These are phyloP conservation scores for Eucalyptus lansdowneana DNA, from an alignment of 345 rosid genomes.

Conservation along the genomic window DNA sequence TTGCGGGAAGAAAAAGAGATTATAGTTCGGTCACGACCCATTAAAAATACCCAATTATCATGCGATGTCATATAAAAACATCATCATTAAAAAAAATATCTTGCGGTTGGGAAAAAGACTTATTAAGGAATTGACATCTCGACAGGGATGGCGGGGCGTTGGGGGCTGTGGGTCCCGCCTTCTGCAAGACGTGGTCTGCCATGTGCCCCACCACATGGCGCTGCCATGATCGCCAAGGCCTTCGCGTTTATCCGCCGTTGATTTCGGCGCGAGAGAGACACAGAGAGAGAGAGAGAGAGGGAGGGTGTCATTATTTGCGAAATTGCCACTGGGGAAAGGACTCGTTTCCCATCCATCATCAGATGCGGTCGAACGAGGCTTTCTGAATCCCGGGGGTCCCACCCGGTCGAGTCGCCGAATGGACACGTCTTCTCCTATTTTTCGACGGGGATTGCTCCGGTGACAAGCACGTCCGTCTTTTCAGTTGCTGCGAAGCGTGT, in stretches of 20 bases:
- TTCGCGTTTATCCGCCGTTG: not conserved
- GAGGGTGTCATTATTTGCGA: not conserved
- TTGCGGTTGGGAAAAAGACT: not conserved
- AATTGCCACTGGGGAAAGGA: not conserved
- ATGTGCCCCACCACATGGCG: not conserved
- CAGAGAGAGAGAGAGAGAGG: not conserved
- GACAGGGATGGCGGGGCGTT: not conserved
- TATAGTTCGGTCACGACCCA: not conserved
- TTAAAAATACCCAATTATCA: not conserved
- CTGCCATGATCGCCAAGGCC: not conserved
- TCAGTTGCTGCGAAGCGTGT: not conserved
- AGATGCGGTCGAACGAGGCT: not conserved
- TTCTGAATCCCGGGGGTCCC: not conserved
- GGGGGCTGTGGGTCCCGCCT: not conserved
- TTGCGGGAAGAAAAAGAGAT: no score
- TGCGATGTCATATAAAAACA: not conserved
- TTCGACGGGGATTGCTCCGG: not conserved
- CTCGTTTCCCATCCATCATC: not conserved
- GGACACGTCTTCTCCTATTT: not conserved
- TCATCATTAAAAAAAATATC: not conserved
- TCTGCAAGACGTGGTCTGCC: not conserved
- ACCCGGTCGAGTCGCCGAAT: not conserved
- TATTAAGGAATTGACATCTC: not conserved
- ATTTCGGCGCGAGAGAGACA: not conserved
- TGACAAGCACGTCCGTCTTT: not conserved